Conservation (phyloP, 768 basidiomycete species). For the Krasilnikovozyma curviuscula region DNA sequence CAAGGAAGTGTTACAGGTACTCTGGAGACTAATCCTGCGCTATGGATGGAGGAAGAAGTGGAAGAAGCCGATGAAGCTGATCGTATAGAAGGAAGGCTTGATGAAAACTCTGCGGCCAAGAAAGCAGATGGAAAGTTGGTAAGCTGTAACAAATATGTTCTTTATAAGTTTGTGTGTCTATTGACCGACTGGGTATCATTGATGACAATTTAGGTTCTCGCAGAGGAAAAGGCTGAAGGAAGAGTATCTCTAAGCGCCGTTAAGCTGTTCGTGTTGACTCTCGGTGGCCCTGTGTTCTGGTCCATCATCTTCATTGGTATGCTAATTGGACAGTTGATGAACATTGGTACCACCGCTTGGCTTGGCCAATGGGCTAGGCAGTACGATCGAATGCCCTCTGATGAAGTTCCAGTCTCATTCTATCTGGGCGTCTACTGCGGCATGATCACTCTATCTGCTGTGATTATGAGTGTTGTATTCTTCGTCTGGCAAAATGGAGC, state of each 20-base stretch:
- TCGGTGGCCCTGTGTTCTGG: slow-evolving; percentile 27
- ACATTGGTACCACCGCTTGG: slow-evolving; percentile 9
- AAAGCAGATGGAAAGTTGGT: too few relatives aligned
- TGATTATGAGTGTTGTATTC: slow-evolving; percentile 7
- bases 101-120: too few relatives aligned
- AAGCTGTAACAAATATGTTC: too few relatives aligned
- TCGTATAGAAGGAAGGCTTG: too few relatives aligned
- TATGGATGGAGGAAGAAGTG: slow-evolving; percentile 16
- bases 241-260: slow-evolving; percentile 1
- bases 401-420: too few relatives aligned
- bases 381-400: too few relatives aligned
- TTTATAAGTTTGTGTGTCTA: too few relatives aligned
- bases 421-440: slow-evolving; percentile 24
- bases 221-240: slow-evolving; percentile 22
- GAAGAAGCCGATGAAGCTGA: too few relatives aligned
- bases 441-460: slow-evolving; percentile 14
- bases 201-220: slow-evolving; percentile 21
- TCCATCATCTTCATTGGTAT: slow-evolving; percentile 19
- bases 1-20: slow-evolving; percentile 20
- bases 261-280: slow-evolving; percentile 12
- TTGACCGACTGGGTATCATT: too few relatives aligned
- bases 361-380: too few relatives aligned
- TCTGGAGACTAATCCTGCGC: slow-evolving; percentile 14
- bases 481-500: slow-evolving; percentile 7
- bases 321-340: slow-evolving; percentile 18